A percentile compares a stretch with the other conserved stretches of the same genome.
phyloP scores from a whole-genome alignment of 1,284 basidiomycete genomes.

The Exobasidium cylindrosporum region DNA sequence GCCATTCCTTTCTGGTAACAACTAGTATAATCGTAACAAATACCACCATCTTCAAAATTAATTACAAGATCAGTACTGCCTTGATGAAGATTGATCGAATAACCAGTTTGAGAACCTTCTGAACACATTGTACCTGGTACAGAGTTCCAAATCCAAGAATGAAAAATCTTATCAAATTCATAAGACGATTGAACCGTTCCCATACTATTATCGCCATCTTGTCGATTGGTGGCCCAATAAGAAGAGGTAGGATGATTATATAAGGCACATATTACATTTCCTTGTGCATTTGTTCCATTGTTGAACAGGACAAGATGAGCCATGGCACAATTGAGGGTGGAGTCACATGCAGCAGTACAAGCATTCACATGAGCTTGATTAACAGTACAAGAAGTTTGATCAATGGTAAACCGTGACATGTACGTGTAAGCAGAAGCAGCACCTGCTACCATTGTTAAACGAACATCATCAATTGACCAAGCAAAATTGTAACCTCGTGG shows the following conservation, averaged over 20 bases:
- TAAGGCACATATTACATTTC: slow-evolving; percentile 22
- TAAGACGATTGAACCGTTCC: slow-evolving; percentile 21
- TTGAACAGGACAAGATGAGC: slow-evolving; percentile 22
- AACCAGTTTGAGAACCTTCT: slow-evolving; percentile 20
- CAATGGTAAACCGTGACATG: neutral
- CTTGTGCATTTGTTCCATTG: slow-evolving; percentile 20
- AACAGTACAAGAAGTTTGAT: neutral
- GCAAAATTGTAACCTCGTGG: neutral
- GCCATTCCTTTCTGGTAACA: slow-evolving; percentile 20
- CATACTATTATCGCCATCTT: slow-evolving; percentile 16
- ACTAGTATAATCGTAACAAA: slow-evolving; percentile 22
- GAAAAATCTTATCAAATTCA: slow-evolving; percentile 19
- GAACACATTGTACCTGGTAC: slow-evolving; percentile 23
- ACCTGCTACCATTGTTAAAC: neutral
- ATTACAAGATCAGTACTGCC: slow-evolving; percentile 21
- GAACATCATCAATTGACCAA: neutral
- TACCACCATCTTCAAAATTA: slow-evolving; percentile 19
- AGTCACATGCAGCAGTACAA: slow-evolving; percentile 17
- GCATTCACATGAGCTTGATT: slow-evolving; percentile 12
- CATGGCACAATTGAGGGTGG: slow-evolving; percentile 20
- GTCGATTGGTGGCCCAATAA: slow-evolving; percentile 16
- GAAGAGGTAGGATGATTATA: neutral
- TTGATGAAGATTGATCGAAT: slow-evolving; percentile 21
- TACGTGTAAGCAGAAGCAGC: neutral
- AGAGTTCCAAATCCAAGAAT: slow-evolving; percentile 21